A percentile compares a stretch with the other conserved stretches of the same genome.
Evolutionary conservation across 148 eudicot genomes (phyloP).

Genomic region (Chenopodium quinoa): DNA sequence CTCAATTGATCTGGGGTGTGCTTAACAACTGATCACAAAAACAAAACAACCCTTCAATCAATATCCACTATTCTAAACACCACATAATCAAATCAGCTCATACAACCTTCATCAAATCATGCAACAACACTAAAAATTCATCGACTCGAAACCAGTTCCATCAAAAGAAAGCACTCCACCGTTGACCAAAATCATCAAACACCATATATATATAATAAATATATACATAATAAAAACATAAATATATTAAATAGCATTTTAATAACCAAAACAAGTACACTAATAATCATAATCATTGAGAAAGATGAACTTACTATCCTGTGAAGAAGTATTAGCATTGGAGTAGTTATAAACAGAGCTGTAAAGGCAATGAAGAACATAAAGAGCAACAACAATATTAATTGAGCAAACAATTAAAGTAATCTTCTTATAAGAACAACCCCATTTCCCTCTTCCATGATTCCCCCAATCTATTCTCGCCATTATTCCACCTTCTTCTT

Average conservation of each 20-base stretch:
- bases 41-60: conserved; percentile 16
- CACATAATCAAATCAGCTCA: conserved; percentile 10
- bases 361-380: conserved; percentile 65
- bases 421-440: conserved; percentile 66
- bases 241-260: too few species aligned
- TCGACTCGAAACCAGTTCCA: neutral
- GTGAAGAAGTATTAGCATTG: conserved; percentile 27
- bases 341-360: conserved; percentile 63
- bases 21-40: conserved; percentile 46
- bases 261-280: neutral
- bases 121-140: neutral
- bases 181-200: neutral
- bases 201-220: neutral
- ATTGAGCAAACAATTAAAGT: conserved; percentile 70
- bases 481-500: conserved; percentile 36
- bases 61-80: conserved; percentile 12
- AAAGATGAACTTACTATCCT: conserved; percentile 33
- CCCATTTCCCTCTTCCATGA: conserved; percentile 53
- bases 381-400: conserved; percentile 70
- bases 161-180: neutral
- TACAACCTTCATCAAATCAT: conserved; percentile 7
- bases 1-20: conserved; percentile 66
- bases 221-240: too few species aligned
- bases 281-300: neutral
- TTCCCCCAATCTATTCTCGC: conserved; percentile 57